phyloP scores from a whole-genome alignment of 179 eudicot species.

The Carnegiea gigantea region DNA sequence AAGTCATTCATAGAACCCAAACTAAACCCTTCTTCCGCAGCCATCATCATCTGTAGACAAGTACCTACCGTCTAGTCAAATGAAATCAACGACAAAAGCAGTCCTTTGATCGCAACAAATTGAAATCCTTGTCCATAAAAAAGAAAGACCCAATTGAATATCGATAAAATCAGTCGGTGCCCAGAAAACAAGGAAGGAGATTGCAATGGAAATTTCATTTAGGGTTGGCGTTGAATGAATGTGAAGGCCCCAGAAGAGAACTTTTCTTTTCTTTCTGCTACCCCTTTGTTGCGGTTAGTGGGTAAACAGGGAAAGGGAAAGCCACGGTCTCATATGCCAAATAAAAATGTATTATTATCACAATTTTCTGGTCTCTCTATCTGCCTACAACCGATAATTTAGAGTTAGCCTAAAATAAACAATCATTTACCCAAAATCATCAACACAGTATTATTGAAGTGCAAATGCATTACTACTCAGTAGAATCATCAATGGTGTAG shows the following conservation, averaged over 20 bases:
- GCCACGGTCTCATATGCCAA: background rate
- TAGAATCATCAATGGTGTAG: too few relatives aligned
- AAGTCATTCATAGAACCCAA: too few relatives aligned
- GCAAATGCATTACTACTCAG: too few relatives aligned
- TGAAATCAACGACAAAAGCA: background rate
- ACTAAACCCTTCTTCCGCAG: too few relatives aligned
- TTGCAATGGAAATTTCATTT: background rate
- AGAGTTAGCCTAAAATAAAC: too few relatives aligned
- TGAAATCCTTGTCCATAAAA: slow-evolving; percentile 5
- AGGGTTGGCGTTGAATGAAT: background rate
- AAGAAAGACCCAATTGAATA: background rate
- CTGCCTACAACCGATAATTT: too few relatives aligned
- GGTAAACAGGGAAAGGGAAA: background rate
- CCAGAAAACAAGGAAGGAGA: background rate
- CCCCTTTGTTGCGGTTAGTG: slow-evolving; percentile 7
- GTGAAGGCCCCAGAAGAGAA: background rate
- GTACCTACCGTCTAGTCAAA: too few relatives aligned
- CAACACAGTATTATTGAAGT: too few relatives aligned
- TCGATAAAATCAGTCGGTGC: background rate
- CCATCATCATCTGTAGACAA: too few relatives aligned
- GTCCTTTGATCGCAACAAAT: background rate
- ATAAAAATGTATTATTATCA: too few relatives aligned
- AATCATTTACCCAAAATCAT: too few relatives aligned
- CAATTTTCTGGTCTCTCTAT: too few relatives aligned
- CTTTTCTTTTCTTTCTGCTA: background rate